phyloP scores from a whole-genome alignment of 2,329 filamentous ascomycete genomes.

The Orbilia blumenaviensis region DNA sequence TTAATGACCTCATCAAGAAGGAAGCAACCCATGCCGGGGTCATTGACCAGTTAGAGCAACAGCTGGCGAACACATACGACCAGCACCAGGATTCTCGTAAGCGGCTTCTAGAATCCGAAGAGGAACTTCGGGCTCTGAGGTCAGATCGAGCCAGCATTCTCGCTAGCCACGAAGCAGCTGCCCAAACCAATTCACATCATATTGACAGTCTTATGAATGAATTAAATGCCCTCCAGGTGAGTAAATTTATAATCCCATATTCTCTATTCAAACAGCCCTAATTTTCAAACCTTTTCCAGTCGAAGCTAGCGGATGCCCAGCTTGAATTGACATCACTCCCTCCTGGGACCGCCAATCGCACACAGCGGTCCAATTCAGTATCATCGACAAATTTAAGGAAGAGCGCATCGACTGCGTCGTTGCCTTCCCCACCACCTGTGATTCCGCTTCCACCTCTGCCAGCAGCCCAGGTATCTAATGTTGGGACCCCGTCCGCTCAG shows the following conservation, averaged over 20 bases:
- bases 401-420: slow-evolving; percentile 79
- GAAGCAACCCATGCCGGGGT: slow-evolving; percentile 86
- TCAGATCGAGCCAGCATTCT: slow-evolving; percentile 74
- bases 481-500: slow-evolving; percentile 60
- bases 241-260: too few species aligned
- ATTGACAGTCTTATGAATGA: slow-evolving; percentile 74
- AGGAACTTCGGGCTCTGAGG: slow-evolving; percentile 66
- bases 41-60: slow-evolving; percentile 95
- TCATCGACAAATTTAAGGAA: slow-evolving; percentile 77
- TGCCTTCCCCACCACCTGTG: slow-evolving; percentile 92
- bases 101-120: slow-evolving; percentile 59
- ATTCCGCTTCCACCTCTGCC: slow-evolving; percentile 96
- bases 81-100: slow-evolving; percentile 72
- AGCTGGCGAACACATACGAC: slow-evolving; percentile 93
- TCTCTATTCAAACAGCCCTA: neutral
- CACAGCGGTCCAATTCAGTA: slow-evolving; percentile 69
- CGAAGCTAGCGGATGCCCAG: slow-evolving; percentile 70
- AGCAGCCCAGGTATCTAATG: slow-evolving; percentile 13
- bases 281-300: slow-evolving; percentile 61
- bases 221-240: slow-evolving; percentile 80
- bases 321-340: slow-evolving; percentile 60
- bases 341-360: slow-evolving; percentile 59
- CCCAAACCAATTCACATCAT: slow-evolving; percentile 72
- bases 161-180: slow-evolving; percentile 64
- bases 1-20: slow-evolving; percentile 71